Conservation (phyloP, 2,329 filamentous ascomycete species). For the Trichoderma polysporum region DNA sequence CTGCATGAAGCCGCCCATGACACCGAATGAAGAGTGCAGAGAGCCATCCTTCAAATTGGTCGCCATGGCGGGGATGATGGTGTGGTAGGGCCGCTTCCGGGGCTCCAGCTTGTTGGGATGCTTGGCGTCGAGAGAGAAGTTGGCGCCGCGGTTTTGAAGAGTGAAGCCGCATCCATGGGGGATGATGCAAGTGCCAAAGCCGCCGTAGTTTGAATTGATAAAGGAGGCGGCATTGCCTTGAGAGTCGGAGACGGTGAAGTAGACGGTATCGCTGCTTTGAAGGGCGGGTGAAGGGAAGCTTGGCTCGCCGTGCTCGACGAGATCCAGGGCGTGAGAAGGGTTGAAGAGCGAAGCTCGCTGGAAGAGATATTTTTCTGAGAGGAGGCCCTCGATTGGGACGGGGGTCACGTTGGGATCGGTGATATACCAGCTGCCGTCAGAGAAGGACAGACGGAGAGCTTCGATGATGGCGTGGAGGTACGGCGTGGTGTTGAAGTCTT, state of each 20-base stretch:
- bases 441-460: slow-evolving; percentile 82
- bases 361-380: slow-evolving; percentile 72
- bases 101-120: slow-evolving; percentile 83
- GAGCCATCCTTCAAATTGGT: slow-evolving; percentile 73
- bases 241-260: slow-evolving; percentile 81
- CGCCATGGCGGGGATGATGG: slow-evolving; percentile 90
- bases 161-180: slow-evolving; percentile 87
- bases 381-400: slow-evolving; percentile 68
- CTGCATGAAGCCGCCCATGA: slow-evolving; percentile 99
- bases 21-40: slow-evolving; percentile 84
- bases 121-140: slow-evolving; percentile 68
- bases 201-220: slow-evolving; percentile 92
- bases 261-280: slow-evolving; percentile 87
- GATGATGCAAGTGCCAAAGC: slow-evolving; percentile 85
- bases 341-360: slow-evolving; percentile 63
- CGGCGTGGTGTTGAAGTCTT: slow-evolving; percentile 77
- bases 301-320: slow-evolving; percentile 63
- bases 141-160: slow-evolving; percentile 87
- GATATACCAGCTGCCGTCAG: slow-evolving; percentile 87
- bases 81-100: slow-evolving; percentile 90
- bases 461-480: slow-evolving; percentile 89
- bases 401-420: slow-evolving; percentile 72
- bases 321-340: slow-evolving; percentile 57
- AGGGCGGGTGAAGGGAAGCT: slow-evolving; percentile 66
- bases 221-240: slow-evolving; percentile 90